Evolutionary conservation across 768 basidiomycete genomes (phyloP).

Genomic region (Tubosaeta sp.): DNA sequence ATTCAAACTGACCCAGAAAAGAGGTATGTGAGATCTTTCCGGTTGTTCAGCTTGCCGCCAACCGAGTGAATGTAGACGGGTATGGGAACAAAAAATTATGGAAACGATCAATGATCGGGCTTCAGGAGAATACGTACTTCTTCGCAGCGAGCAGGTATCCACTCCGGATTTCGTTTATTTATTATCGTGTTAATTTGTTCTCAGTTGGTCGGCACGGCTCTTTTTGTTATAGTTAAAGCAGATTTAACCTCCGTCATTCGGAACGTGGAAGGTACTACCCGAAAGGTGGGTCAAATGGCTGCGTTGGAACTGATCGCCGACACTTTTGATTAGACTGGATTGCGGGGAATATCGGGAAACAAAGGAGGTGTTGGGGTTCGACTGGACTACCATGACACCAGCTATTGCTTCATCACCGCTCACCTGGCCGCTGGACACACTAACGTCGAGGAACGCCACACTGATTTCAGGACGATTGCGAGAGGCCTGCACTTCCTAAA

Average conservation of each 20-base stretch:
- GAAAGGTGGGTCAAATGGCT: constrained; percentile 59
- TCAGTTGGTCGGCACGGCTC: constrained; percentile 91
- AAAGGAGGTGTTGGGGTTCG: constrained; percentile 96
- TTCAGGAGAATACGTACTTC: constrained; percentile 71
- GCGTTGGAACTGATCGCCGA: background rate
- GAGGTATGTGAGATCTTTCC: constrained; percentile 44
- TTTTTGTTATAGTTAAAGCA: constrained; percentile 79
- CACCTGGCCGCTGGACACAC: constrained; percentile 95
- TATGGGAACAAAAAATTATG: constrained; percentile 83
- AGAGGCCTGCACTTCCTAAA: constrained; percentile 81
- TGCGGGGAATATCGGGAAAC: constrained; percentile 93
- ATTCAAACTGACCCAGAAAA: constrained; percentile 94
- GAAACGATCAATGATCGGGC: constrained; percentile 73
- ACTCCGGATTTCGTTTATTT: background rate
- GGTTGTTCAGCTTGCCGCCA: background rate
- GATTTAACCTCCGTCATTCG: constrained; percentile 75
- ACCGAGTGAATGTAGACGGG: constrained; percentile 46
- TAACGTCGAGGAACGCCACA: constrained; percentile 86
- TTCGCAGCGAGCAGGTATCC: constrained; percentile 86
- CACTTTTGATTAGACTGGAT: constrained; percentile 57
- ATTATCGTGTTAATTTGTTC: constrained; percentile 1
- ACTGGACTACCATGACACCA: constrained; percentile 85
- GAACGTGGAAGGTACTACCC: constrained; percentile 86
- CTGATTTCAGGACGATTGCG: constrained; percentile 86
- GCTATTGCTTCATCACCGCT: constrained; percentile 92